Percentiles rank a stretch among this genome's conserved stretches.
Conservation (phyloP, 768 basidiomycete species). For the Termitomyces sp. region DNA sequence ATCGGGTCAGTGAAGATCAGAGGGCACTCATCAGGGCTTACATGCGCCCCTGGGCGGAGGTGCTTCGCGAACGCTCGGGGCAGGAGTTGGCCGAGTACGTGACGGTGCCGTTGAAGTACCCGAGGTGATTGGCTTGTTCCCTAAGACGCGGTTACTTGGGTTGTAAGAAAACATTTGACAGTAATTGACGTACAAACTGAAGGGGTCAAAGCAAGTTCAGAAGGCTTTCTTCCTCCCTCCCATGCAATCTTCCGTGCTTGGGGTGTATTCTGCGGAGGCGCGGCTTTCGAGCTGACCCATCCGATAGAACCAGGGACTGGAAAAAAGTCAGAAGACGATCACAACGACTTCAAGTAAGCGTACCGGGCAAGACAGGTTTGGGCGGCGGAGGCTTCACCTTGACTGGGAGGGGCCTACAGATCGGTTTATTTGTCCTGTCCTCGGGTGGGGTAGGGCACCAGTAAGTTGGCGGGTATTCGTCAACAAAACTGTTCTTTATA, state of each 20-base stretch:
- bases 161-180: neutral
- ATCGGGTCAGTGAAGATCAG: neutral
- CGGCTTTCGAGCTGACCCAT: slow-evolving; percentile 20
- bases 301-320: slow-evolving; percentile 32
- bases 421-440: slow-evolving; percentile 35
- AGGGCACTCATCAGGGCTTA: neutral
- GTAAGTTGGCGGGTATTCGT: slow-evolving; percentile 34
- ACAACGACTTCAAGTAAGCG: neutral
- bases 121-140: slow-evolving; percentile 17
- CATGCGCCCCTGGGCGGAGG: slow-evolving; percentile 7
- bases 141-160: slow-evolving; percentile 1
- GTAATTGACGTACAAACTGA: slow-evolving; percentile 2
- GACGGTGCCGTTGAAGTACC: neutral
- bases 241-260: slow-evolving; percentile 14
- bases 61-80: neutral
- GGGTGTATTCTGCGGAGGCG: slow-evolving; percentile 3
- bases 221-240: slow-evolving; percentile 6
- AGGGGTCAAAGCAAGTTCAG: neutral
- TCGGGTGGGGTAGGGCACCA: slow-evolving; percentile 37
- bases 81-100: neutral
- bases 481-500: slow-evolving; percentile 18
- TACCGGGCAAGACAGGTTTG: slow-evolving; percentile 20
- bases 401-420: slow-evolving; percentile 39
- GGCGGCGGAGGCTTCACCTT: slow-evolving; percentile 26
- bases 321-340: neutral